Percentiles rank a stretch among this genome's conserved stretches.
Conservation (phyloP, 345 rosid species). For the Camelina sativa region DNA sequence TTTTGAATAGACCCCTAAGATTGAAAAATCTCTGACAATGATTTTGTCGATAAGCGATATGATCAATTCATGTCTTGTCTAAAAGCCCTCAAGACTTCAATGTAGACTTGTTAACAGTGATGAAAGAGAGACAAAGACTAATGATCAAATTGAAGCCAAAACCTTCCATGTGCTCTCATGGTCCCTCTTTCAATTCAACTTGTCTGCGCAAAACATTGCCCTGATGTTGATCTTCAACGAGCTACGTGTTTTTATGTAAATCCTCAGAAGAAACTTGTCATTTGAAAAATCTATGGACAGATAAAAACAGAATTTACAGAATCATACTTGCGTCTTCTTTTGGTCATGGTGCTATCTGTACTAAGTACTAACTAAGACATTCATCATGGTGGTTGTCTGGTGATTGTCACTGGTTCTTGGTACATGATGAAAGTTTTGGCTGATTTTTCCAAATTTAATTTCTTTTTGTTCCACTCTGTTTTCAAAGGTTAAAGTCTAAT, state of each 20-base stretch:
- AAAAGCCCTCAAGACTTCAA: conserved; percentile 38
- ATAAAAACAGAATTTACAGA: conserved; percentile 35
- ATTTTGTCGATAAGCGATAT: conserved; percentile 30
- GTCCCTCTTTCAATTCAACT: conserved; percentile 37
- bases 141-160: conserved; percentile 31
- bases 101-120: conserved; percentile 37
- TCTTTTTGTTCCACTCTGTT: neutral
- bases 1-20: conserved; percentile 7
- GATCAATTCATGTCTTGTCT: conserved; percentile 37
- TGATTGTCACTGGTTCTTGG: conserved; percentile 37
- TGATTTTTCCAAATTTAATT: neutral
- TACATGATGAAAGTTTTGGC: conserved; percentile 31
- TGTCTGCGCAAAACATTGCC: conserved; percentile 31
- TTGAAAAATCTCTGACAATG: conserved; percentile 29
- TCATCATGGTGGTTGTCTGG: conserved; percentile 37
- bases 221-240: conserved; percentile 26
- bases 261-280: conserved; percentile 3
- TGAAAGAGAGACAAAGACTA: conserved; percentile 36
- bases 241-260: conserved; percentile 34
- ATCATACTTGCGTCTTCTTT: conserved; percentile 13
- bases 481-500: conserved; percentile 28
- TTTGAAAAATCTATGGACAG: neutral
- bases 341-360: conserved; percentile 29
- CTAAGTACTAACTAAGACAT: conserved; percentile 40
- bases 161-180: conserved; percentile 47